Conservation (phyloP, 306 rosid species). For the Quillaja saponaria region DNA sequence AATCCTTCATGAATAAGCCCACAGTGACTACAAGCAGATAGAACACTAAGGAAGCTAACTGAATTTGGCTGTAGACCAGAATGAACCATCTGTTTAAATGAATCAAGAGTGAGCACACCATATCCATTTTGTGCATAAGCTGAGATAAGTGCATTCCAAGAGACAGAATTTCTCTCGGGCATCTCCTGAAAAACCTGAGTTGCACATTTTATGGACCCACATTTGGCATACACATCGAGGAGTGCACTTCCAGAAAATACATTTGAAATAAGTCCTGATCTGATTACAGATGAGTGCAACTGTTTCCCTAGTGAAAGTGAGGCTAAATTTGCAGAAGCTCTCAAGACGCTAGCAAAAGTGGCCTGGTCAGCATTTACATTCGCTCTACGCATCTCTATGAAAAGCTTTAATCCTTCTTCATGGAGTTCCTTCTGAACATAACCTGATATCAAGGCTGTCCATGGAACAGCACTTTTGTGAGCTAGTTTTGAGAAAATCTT, state of each 20-base stretch:
- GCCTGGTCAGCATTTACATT: slow-evolving; percentile 59
- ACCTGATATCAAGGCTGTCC: slow-evolving; percentile 88
- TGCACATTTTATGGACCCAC: slow-evolving; percentile 78
- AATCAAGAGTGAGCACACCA: slow-evolving; percentile 53
- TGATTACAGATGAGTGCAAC: slow-evolving; percentile 57
- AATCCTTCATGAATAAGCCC: slow-evolving; percentile 82
- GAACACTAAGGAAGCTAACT: slow-evolving; percentile 73
- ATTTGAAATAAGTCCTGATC: slow-evolving; percentile 68
- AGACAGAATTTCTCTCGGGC: slow-evolving; percentile 72
- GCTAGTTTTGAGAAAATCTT: slow-evolving; percentile 53
- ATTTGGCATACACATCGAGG: slow-evolving; percentile 92
- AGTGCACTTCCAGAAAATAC: slow-evolving; percentile 87
- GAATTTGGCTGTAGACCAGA: slow-evolving; percentile 78
- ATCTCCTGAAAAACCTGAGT: slow-evolving; percentile 69
- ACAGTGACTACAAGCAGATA: slow-evolving; percentile 88
- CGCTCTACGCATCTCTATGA: slow-evolving; percentile 64
- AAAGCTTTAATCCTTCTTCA: slow-evolving; percentile 64
- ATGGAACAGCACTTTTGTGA: slow-evolving; percentile 67
- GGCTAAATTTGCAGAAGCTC: slow-evolving; percentile 75
- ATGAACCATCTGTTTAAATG: slow-evolving; percentile 66
- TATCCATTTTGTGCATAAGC: slow-evolving; percentile 88
- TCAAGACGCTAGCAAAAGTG: slow-evolving; percentile 74
- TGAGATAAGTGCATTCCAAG: slow-evolving; percentile 87
- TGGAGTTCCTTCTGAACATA: slow-evolving; percentile 67
- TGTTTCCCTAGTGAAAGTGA: slow-evolving; percentile 71